Evolutionary conservation across 2,329 filamentous ascomycete genomes (phyloP), one percentile per base, ranked within the genome.

Genomic region (Neopestalotiopsis sp.): DNA sequence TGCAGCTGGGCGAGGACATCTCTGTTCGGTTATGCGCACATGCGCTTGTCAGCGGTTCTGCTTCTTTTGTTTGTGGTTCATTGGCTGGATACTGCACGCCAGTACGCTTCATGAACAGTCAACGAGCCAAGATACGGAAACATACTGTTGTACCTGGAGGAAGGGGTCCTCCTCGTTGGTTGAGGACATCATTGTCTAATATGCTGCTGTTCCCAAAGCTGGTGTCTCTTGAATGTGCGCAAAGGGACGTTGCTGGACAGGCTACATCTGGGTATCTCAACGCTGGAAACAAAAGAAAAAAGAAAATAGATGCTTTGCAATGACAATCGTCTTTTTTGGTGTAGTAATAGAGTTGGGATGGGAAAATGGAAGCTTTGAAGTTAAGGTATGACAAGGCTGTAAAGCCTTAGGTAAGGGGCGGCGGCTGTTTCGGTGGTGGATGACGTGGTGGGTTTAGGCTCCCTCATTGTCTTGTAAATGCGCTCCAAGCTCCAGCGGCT

Each of bases 1-100:
- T 92, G 88, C 72, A 99, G 90, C 70, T 97, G 92, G 72, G 90
- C 84, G 73, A 97, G 91, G 74, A 98, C 94, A 83, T 99, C 96
- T 82, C 94, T 97, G 79, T 9, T 28, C 1, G 1, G n/a, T 30
- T 20, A 5, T 12, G 28, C 2, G 17, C 28, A 9, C 40, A 42
- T 40, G 70, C 6, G 10, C 24, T 20, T 42, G 40, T 24, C 5
- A 49, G 62, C 17, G 17, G n/a, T 24, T 32, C n/a, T n/a, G 59
- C 34, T 30, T 20, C 10, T 38, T 38, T 38, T 10, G 34, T 1
- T 38, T 9, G 34, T 38, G 34, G 6, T 38, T 45, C 42, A 66
- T 67, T 61, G 24, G 42, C 32, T 20, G 20, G 10, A 38, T 17
- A 5, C n/a, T 14, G 17, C 32, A 34, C 14, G 61, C 24, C 17